phyloP scores from a whole-genome alignment of 768 basidiomycete genomes.

The Boletus coccyginus region DNA sequence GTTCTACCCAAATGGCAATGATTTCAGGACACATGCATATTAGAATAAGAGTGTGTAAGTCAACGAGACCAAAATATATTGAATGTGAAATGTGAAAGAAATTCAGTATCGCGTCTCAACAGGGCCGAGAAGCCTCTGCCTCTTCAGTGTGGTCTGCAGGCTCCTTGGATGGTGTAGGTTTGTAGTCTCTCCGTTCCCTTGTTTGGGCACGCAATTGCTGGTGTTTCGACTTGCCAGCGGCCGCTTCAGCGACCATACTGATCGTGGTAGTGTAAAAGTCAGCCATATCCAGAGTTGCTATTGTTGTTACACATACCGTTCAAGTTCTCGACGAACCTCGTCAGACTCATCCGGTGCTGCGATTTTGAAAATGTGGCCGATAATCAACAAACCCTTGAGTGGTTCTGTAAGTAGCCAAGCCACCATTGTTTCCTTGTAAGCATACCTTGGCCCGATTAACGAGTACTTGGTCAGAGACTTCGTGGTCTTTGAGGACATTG shows the following conservation, averaged over 20 bases:
- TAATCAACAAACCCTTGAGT: conserved; percentile 74
- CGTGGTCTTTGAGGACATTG: conserved; percentile 78
- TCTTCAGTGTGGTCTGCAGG: conserved; percentile 26
- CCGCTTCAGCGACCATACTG: conserved; percentile 88
- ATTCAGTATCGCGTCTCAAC: conserved; percentile 12
- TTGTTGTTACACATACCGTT: conserved; percentile 56
- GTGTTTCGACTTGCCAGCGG: conserved; percentile 67
- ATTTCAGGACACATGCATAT: conserved; percentile 18
- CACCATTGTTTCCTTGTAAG: not conserved
- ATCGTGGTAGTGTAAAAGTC: not conserved
- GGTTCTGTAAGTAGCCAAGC: not conserved
- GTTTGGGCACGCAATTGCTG: conserved; percentile 31
- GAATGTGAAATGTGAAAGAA: conserved; percentile 12
- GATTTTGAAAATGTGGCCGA: conserved; percentile 87
- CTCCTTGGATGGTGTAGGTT: conserved; percentile 37
- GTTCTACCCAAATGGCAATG: conserved; percentile 15
- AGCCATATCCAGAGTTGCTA: not conserved
- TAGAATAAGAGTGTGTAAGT: conserved; percentile 15
- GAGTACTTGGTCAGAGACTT: conserved; percentile 65
- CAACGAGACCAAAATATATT: conserved; percentile 19
- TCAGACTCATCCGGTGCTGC: conserved; percentile 87
- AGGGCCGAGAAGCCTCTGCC: conserved; percentile 8
- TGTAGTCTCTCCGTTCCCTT: conserved; percentile 34
- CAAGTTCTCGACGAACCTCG: conserved; percentile 90
- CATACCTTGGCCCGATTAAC: conserved; percentile 82